Evolutionary conservation across 2,329 filamentous ascomycete genomes (phyloP).

Genomic region (Simplicillium aogashimaense): DNA sequence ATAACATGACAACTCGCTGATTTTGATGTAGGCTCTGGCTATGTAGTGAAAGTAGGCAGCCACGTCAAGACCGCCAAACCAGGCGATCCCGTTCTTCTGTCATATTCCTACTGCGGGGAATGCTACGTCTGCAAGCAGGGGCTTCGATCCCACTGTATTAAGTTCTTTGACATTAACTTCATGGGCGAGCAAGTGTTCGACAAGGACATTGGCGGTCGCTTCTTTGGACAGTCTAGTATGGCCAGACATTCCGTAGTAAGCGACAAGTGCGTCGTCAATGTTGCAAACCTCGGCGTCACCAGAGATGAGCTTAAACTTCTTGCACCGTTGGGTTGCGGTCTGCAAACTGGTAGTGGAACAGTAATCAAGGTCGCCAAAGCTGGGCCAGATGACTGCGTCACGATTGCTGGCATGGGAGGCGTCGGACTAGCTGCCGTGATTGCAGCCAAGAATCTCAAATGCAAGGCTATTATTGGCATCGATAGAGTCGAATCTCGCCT

Average conservation of each 20-base stretch:
- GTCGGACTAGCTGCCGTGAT: slow-evolving; percentile 25
- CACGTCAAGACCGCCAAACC: slow-evolving; percentile 34
- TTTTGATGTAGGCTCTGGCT: slow-evolving; percentile 25
- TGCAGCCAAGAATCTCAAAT: slow-evolving; percentile 16
- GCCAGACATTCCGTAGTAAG: slow-evolving; percentile 20
- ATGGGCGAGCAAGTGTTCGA: slow-evolving; percentile 12
- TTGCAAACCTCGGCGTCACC: slow-evolving; percentile 9
- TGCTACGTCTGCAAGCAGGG: slow-evolving; percentile 38
- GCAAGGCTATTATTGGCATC: slow-evolving; percentile 18
- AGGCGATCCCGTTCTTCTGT: slow-evolving; percentile 44
- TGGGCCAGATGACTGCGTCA: slow-evolving; percentile 14
- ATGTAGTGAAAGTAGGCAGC: slow-evolving; percentile 32
- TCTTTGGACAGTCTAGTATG: slow-evolving; percentile 25
- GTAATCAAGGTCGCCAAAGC: slow-evolving; percentile 19
- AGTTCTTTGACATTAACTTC: slow-evolving; percentile 41
- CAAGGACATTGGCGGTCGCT: slow-evolving; percentile 11
- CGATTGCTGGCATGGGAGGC: slow-evolving; percentile 21
- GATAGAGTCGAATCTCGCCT: slow-evolving; percentile 17
- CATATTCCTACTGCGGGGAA: slow-evolving; percentile 22
- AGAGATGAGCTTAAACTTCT: slow-evolving; percentile 18
- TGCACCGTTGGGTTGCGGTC: slow-evolving; percentile 23
- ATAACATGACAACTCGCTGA: not conserved
- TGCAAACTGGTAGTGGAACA: slow-evolving; percentile 25
- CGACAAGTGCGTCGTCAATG: slow-evolving; percentile 18
- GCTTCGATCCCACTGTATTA: slow-evolving; percentile 34